Conservation (phyloP, 208 protist genomes). For the Spongospora subterranea region DNA sequence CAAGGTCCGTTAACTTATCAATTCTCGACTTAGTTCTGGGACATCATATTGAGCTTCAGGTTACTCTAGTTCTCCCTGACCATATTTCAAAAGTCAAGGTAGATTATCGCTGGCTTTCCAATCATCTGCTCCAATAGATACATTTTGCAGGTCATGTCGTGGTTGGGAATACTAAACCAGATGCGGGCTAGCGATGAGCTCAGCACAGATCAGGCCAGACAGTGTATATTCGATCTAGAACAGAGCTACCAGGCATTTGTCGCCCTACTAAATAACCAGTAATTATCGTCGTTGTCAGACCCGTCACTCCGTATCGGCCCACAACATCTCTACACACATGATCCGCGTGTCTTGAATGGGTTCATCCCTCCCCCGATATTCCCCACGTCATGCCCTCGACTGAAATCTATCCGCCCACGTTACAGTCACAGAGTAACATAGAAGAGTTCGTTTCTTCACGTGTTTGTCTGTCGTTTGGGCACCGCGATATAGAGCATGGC, state of each 20-base stretch:
- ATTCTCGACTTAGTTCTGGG: background rate
- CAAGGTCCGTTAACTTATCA: constrained; percentile 5
- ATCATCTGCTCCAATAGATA: background rate
- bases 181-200: constrained; percentile 89
- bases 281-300: background rate
- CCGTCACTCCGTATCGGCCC: too few relatives aligned
- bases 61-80: constrained; percentile 63
- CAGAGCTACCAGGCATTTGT: constrained; percentile 55
- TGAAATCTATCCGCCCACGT: too few relatives aligned
- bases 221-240: constrained; percentile 89
- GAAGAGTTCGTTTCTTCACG: too few relatives aligned
- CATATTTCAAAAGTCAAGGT: constrained; percentile 67
- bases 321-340: too few relatives aligned
- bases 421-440: too few relatives aligned
- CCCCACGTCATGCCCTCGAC: too few relatives aligned
- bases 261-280: background rate
- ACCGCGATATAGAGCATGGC: too few relatives aligned
- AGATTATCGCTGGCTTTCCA: constrained; percentile 10
- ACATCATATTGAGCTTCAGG: background rate
- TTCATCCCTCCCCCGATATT: too few relatives aligned
- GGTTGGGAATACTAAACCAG: constrained; percentile 81
- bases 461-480: too few relatives aligned
- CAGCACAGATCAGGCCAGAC: constrained; percentile 78
- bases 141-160: constrained; percentile 69
- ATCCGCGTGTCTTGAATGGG: too few relatives aligned